Base-by-base conservation (phyloP, 2,329 filamentous ascomycete species). In the Acephala macrosclerotiorum region DNA sequence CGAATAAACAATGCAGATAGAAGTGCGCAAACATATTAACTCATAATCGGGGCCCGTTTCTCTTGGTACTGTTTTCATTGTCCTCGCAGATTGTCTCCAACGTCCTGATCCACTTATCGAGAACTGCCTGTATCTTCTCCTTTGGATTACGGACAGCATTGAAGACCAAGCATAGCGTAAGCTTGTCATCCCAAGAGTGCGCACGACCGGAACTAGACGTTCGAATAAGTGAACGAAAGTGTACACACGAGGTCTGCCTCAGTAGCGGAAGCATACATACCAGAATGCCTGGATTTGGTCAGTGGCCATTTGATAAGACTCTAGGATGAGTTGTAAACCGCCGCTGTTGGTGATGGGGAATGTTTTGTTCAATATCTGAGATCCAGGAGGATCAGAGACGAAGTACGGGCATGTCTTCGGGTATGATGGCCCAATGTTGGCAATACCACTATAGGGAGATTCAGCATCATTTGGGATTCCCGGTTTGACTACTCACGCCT, bases 321-420 rank as follows among this genome's bases (percentile, higher is more conserved):
- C 59, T 1, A 67, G 42, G 18, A 64, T 33, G 7, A 67, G 33
- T 7, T 55, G 25, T 11, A 67, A 20, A 36, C 55, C 59, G 12
- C 56, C 14, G 26, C 29, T 47, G 14, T 26, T 33, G 5, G 49
- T 33, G n/a, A 59, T 42, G 1, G 38, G 35, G 38, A 58, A 60
- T 7, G 18, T 47, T 6, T 58, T n/a, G 40, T 55, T 58, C 6
- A 67, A 45, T 4, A 59, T 29, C 12, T 64, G 61, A 38, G 61
- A 61, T n/a, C 65, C 65, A 3, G 61, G 65, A 8, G 65, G 65
- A 56, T 67, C 65, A 18, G 61, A 64, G 1, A 67, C 59, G 29
- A 64, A 64, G 35, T 61, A 64, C 2, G 65, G 65, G 51, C 58
- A 67, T 8, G 65, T 64, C 12, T 35, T 49, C 1, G 58, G 65